phyloP scores from a whole-genome alignment of 345 rosid species.

The Gynandropsis gynandra region DNA sequence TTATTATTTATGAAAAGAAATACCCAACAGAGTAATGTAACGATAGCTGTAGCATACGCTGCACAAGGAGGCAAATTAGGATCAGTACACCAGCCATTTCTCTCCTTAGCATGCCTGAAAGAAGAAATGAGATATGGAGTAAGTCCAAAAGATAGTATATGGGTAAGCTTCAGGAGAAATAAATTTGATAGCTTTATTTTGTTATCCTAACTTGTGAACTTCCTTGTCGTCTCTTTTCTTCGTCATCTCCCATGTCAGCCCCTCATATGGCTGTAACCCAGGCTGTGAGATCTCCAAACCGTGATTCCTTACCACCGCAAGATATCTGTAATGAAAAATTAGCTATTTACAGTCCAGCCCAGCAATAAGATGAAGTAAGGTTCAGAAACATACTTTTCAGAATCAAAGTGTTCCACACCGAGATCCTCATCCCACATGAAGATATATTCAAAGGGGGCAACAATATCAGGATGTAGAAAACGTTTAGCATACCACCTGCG shows the following conservation, averaged over 20 bases:
- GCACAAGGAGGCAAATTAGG: conserved; percentile 91
- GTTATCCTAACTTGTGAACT: conserved; percentile 72
- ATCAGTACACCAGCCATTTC: conserved; percentile 74
- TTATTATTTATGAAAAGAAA: background rate
- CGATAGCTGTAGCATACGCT: conserved; percentile 49
- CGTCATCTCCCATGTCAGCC: conserved; percentile 94
- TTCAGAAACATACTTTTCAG: conserved; percentile 58
- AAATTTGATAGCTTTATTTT: background rate
- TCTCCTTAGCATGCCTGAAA: conserved; percentile 68
- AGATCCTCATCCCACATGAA: conserved; percentile 99
- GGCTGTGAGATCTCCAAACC: conserved; percentile 96
- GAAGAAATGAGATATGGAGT: conserved; percentile 7
- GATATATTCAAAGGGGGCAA: conserved; percentile 78
- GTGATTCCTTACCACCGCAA: conserved; percentile 67
- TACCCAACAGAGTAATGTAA: background rate
- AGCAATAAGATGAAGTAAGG: background rate
- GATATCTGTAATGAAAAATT: conserved; percentile 42
- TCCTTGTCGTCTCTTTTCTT: conserved; percentile 66
- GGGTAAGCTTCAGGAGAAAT: conserved; percentile 3
- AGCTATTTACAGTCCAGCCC: conserved; percentile 10
- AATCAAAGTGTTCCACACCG: conserved; percentile 74
- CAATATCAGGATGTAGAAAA: conserved; percentile 91
- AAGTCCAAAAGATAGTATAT: conserved; percentile 1
- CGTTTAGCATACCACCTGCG: conserved; percentile 95
- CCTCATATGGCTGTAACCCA: conserved; percentile 69